Evolutionary conservation across 441 rosid genomes (phyloP).

Genomic region (Gossypium trilobum): DNA sequence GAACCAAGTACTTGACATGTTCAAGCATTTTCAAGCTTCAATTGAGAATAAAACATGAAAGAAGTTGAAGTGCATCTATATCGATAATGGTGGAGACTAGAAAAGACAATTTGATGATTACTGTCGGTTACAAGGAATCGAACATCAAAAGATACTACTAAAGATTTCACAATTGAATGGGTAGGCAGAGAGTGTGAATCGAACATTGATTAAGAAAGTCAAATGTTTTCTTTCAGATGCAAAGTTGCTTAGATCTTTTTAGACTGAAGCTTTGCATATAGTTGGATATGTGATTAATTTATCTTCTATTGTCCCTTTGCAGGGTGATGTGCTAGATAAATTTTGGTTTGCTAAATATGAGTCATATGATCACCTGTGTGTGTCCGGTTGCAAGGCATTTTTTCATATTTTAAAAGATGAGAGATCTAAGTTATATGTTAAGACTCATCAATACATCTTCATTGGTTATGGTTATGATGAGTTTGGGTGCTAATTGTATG

Average conservation of each 20-base stretch:
- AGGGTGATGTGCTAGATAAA: not conserved
- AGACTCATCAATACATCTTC: not conserved
- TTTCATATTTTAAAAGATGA: not conserved
- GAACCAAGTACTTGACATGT: not conserved
- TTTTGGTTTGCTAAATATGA: not conserved
- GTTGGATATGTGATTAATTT: not conserved
- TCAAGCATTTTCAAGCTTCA: not conserved
- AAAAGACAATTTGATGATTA: too few species aligned
- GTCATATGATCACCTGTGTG: not conserved
- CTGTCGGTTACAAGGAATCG: not conserved
- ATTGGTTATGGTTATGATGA: not conserved
- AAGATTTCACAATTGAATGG: not conserved
- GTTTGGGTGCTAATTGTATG: not conserved
- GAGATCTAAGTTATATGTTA: not conserved
- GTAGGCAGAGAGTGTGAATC: not conserved
- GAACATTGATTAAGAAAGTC: too few species aligned
- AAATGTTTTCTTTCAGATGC: too few species aligned
- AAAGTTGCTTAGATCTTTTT: too few species aligned
- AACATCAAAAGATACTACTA: not conserved
- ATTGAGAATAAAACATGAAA: too few species aligned
- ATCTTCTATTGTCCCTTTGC: not conserved
- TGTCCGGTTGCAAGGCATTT: not conserved
- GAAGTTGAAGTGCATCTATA: too few species aligned
- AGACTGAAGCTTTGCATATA: too few species aligned
- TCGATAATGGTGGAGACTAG: too few species aligned